A percentile compares a stretch with the other conserved stretches of the same genome.
Evolutionary conservation across 2,329 filamentous ascomycete genomes (phyloP).

Genomic region (Aschersonia sp.): DNA sequence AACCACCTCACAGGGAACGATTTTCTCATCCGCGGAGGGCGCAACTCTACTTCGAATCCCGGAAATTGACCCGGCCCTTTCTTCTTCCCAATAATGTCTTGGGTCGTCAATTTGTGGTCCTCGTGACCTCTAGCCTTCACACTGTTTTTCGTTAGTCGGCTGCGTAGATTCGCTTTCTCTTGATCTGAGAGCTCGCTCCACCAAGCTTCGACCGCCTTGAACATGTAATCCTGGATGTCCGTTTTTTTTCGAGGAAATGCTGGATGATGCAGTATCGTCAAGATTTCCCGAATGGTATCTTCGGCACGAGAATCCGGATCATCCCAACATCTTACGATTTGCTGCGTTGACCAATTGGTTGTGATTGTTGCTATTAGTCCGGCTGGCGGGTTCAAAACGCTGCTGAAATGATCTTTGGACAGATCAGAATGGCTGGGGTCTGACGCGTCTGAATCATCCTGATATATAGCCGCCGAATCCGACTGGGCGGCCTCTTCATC

Average conservation of each 20-base stretch:
- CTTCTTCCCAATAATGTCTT: constrained; percentile 10
- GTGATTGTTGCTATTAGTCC: constrained; percentile 14
- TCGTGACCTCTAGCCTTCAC: constrained; percentile 12
- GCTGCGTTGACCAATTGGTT: constrained; percentile 14
- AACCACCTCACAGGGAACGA: constrained; percentile 11
- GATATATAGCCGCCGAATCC: constrained; percentile 43
- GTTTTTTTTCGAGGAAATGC: constrained; percentile 55
- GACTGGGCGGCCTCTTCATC: constrained; percentile 28
- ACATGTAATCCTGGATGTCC: constrained; percentile 74
- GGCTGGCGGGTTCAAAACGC: constrained; percentile 33
- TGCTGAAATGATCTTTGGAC: constrained; percentile 69
- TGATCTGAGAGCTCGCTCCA: constrained; percentile 31
- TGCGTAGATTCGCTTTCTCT: constrained; percentile 9
- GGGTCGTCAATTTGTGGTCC: constrained; percentile 12
- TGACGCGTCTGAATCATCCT: constrained; percentile 55
- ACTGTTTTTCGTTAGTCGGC: constrained; percentile 12
- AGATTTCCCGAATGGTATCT: constrained; percentile 60
- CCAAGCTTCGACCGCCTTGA: constrained; percentile 63
- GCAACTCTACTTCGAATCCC: constrained; percentile 11
- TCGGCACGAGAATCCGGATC: constrained; percentile 52
- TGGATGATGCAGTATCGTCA: constrained; percentile 74
- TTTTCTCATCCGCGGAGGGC: constrained; percentile 6
- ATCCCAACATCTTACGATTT: constrained; percentile 43
- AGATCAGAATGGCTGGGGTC: constrained; percentile 66
- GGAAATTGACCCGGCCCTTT: constrained; percentile 12